A percentile compares a stretch with the other conserved stretches of the same genome.
Evolutionary conservation across 108 stramenopile species (phyloP).

Genomic region (Fistulifera pelliculosa): DNA sequence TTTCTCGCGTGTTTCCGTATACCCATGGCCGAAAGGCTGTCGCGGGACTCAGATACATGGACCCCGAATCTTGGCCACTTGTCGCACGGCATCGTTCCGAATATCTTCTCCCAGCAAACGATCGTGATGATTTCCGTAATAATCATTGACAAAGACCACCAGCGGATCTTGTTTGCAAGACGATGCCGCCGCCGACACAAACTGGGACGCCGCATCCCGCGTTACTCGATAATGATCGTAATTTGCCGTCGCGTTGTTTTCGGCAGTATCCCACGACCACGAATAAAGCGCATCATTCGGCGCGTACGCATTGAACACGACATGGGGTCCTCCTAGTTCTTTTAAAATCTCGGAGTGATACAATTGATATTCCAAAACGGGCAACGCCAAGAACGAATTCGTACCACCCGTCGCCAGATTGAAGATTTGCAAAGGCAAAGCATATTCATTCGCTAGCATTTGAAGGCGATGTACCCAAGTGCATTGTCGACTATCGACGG

Average conservation of each 20-base stretch:
- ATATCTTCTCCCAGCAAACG: conserved; percentile 32
- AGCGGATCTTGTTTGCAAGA: conserved; percentile 30
- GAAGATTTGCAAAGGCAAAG: conserved; percentile 3
- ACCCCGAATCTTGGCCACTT: conserved; percentile 34
- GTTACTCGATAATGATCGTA: conserved; percentile 18
- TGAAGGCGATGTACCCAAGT: conserved; percentile 15
- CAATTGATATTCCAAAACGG: conserved; percentile 31
- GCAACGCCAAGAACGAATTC: conserved; percentile 27
- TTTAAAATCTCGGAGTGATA: conserved; percentile 13
- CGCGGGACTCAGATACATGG: conserved; percentile 37
- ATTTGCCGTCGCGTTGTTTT: conserved; percentile 14
- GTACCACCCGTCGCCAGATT: conserved; percentile 55
- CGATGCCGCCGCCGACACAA: conserved; percentile 17
- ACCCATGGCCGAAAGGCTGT: conserved; percentile 33
- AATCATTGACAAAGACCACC: conserved; percentile 56
- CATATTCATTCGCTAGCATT: conserved; percentile 3
- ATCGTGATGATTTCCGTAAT: conserved; percentile 59
- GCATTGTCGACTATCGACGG: conserved; percentile 3
- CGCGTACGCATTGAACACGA: conserved; percentile 59
- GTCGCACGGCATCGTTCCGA: conserved; percentile 25
- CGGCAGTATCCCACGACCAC: neutral
- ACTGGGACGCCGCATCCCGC: conserved; percentile 23
- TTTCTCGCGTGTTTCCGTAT: conserved; percentile 41
- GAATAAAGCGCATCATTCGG: conserved; percentile 52
- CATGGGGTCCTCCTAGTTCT: conserved; percentile 34